phyloP scores from a whole-genome alignment of 2,329 filamentous ascomycete species.

The Stagonosporopsis chrysanthemi region DNA sequence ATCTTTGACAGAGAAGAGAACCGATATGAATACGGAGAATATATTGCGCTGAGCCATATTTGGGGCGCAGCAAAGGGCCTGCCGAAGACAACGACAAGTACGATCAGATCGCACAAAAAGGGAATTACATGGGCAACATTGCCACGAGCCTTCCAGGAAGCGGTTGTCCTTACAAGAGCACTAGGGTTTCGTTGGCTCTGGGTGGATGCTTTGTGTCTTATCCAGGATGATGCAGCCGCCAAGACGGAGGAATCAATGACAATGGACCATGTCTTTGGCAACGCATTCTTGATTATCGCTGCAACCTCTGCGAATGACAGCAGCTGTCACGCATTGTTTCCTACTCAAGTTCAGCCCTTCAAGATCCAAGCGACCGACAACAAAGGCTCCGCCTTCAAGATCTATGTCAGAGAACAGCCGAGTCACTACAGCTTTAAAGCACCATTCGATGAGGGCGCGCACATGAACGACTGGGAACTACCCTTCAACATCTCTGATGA shows the following conservation, averaged over 20 bases:
- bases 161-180: slow-evolving; percentile 43
- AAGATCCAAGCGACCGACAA: slow-evolving; percentile 46
- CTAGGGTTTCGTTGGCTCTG: slow-evolving; percentile 49
- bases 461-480: slow-evolving; percentile 48
- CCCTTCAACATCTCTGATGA: slow-evolving; percentile 43
- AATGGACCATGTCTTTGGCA: slow-evolving; percentile 42
- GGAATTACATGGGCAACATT: slow-evolving; percentile 39
- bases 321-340: slow-evolving; percentile 38
- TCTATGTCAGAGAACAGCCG: slow-evolving; percentile 47
- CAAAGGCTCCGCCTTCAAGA: slow-evolving; percentile 40
- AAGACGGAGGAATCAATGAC: slow-evolving; percentile 38
- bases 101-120: slow-evolving; percentile 37
- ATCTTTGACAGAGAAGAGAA: slow-evolving; percentile 35
- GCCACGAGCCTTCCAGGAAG: slow-evolving; percentile 47
- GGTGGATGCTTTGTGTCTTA: slow-evolving; percentile 46
- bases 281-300: slow-evolving; percentile 45
- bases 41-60: slow-evolving; percentile 44
- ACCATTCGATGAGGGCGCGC: slow-evolving; percentile 41
- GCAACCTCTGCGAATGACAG: slow-evolving; percentile 44
- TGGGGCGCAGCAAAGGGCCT: slow-evolving; percentile 41
- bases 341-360: slow-evolving; percentile 33
- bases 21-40: slow-evolving; percentile 43
- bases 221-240: slow-evolving; percentile 41
- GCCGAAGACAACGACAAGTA: slow-evolving; percentile 40
- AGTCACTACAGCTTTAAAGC: slow-evolving; percentile 49